Conservation (phyloP, 495 filamentous ascomycete genomes). For the Cercophora newfieldiana region DNA sequence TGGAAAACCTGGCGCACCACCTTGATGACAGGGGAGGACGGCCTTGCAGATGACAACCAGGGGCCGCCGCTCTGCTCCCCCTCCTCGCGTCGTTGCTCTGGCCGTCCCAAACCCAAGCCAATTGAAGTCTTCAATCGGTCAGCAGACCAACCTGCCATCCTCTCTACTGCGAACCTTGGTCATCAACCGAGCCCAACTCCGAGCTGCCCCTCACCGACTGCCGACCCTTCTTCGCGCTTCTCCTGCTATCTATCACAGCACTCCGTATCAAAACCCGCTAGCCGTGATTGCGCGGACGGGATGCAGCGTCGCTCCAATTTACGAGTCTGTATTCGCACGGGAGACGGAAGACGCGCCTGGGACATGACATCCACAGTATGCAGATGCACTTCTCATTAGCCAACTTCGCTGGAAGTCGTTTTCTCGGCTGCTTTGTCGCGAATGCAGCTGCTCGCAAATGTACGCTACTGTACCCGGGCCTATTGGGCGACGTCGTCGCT, state of each 20-base stretch:
- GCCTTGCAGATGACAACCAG: slow-evolving; percentile 12
- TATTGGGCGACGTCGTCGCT: not conserved
- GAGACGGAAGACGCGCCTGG: not conserved
- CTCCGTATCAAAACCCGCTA: slow-evolving; percentile 1
- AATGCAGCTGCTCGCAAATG: not conserved
- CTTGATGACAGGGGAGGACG: not conserved
- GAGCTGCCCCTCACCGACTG: not conserved
- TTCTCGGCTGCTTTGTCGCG: not conserved
- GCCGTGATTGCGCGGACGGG: not conserved
- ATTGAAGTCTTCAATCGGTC: slow-evolving; percentile 14
- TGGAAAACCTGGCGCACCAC: slow-evolving; percentile 15
- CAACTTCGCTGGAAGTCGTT: not conserved
- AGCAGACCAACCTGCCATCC: slow-evolving; percentile 8
- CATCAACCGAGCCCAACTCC: not conserved
- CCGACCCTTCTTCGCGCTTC: not conserved
- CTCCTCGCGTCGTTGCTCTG: not conserved
- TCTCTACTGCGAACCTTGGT: too few species aligned
- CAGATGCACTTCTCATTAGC: not conserved
- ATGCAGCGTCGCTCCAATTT: not conserved
- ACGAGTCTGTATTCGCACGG: not conserved
- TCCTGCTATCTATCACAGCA: too few species aligned
- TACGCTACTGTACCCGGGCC: not conserved
- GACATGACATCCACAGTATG: too few species aligned
- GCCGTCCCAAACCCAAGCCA: slow-evolving; percentile 6
- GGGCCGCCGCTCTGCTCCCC: not conserved